Evolutionary conservation across 371 early-diverging fungal species (phyloP).

Genomic region (Mortierella sp.): DNA sequence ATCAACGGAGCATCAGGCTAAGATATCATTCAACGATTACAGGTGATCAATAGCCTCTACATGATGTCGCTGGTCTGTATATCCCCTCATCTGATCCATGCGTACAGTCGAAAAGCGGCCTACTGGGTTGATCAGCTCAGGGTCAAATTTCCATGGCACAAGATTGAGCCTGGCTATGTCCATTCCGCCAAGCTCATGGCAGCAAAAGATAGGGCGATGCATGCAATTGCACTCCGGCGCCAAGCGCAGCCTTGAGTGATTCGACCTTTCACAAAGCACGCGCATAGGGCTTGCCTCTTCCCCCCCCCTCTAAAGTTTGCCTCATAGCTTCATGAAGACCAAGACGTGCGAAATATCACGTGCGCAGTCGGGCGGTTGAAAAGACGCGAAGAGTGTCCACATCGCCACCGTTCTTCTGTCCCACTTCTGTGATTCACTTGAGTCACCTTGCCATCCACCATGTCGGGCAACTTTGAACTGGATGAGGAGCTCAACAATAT

Average conservation of each 20-base stretch:
- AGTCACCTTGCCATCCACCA: constrained; percentile 1
- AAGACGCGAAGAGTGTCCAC: no score
- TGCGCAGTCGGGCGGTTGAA: no score
- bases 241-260: background rate
- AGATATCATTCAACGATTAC: background rate
- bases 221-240: constrained; percentile 10
- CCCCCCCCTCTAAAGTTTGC: no score
- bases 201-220: constrained; percentile 26
- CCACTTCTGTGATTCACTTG: no score
- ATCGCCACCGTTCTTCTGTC: background rate
- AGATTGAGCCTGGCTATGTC: constrained; percentile 13
- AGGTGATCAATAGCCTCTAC: constrained; percentile 24
- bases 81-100: constrained; percentile 12
- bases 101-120: constrained; percentile 23
- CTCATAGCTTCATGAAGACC: no score
- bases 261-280: no score
- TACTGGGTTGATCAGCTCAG: constrained; percentile 21
- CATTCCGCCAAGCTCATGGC: constrained; percentile 6
- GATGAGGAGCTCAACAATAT: constrained; percentile 79
- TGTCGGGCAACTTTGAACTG: constrained; percentile 66
- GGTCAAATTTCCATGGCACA: constrained; percentile 7
- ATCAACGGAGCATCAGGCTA: no score
- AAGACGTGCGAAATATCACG: no score
- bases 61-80: constrained; percentile 33
- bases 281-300: no score